phyloP scores from a whole-genome alignment of 352 stramenopile species.

The Elongisporangium anandrum region DNA sequence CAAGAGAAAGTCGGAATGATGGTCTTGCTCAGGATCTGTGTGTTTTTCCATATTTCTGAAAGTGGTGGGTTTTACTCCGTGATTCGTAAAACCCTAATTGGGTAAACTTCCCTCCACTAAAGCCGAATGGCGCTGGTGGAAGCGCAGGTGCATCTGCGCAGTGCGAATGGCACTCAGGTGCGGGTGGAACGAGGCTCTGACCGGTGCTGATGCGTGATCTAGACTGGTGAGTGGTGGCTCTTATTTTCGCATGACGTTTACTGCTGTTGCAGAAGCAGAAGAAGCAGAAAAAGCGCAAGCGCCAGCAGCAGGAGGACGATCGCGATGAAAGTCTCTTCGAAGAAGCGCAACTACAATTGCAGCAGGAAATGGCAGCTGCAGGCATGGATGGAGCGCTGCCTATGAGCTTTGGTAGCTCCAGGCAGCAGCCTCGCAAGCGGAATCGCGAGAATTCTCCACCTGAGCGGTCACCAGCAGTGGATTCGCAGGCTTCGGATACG shows the following conservation, averaged over 20 bases:
- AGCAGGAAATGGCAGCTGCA: constrained; percentile 54
- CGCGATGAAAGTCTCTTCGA: constrained; percentile 37
- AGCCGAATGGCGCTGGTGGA: constrained; percentile 10
- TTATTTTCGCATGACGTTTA: too few species aligned
- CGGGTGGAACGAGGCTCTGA: too few species aligned
- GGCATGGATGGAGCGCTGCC: constrained; percentile 50
- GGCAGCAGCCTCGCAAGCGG: constrained; percentile 1
- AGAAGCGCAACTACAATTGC: constrained; percentile 45
- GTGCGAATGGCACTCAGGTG: constrained; percentile 16
- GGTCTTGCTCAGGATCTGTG: too few species aligned
- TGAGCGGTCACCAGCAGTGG: too few species aligned
- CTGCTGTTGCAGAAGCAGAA: not conserved
- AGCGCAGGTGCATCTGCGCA: constrained; percentile 25
- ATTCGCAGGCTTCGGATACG: too few species aligned
- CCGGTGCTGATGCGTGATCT: too few species aligned
- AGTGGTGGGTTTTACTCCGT: too few species aligned
- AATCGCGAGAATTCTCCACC: not conserved
- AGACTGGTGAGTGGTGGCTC: too few species aligned
- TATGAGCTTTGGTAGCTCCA: constrained; percentile 45
- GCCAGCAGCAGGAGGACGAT: constrained; percentile 12
- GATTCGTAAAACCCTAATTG: too few species aligned
- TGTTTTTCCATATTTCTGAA: too few species aligned
- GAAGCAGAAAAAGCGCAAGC: constrained; percentile 30
- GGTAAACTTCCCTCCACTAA: not conserved
- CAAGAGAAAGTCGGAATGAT: too few species aligned